Evolutionary conservation across 257 asterid species (phyloP).

Genomic region (Capsicum baccatum): DNA sequence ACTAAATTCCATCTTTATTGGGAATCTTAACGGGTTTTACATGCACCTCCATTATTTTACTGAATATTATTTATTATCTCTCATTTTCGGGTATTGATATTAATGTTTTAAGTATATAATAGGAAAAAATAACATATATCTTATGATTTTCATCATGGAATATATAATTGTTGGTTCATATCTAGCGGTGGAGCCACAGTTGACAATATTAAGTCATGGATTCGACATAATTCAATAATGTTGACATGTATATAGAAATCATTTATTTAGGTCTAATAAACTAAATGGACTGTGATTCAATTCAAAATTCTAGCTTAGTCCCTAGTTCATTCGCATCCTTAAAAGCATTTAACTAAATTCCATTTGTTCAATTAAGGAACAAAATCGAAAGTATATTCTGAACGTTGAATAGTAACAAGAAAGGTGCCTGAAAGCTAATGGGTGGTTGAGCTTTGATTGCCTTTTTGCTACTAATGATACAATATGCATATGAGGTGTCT

Average conservation of each 20-base stretch:
- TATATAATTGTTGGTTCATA: too few species aligned
- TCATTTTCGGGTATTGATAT: not conserved
- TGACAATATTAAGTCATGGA: too few species aligned
- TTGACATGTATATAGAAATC: too few species aligned
- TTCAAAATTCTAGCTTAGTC: too few species aligned
- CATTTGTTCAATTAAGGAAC: slow-evolving; percentile 23
- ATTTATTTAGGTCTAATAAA: too few species aligned
- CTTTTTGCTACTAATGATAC: slow-evolving; percentile 19
- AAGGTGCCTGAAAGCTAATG: slow-evolving; percentile 16
- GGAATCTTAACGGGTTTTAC: not conserved
- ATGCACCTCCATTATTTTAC: not conserved
- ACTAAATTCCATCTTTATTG: not conserved
- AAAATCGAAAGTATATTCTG: slow-evolving; percentile 14
- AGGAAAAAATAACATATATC: not conserved
- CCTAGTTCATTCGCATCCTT: not conserved
- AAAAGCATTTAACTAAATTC: not conserved
- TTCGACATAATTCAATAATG: too few species aligned
- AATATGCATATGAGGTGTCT: slow-evolving; percentile 28
- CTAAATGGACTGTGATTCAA: too few species aligned
- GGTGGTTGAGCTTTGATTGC: slow-evolving; percentile 27
- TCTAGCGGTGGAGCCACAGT: too few species aligned
- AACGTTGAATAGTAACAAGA: not conserved
- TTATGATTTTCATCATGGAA: not conserved
- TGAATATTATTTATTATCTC: not conserved
- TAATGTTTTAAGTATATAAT: too few species aligned